Percentiles rank a stretch among this genome's conserved stretches.
phyloP scores from a whole-genome alignment of 2,329 filamentous ascomycete genomes.

The Aplosporella prunicola region DNA sequence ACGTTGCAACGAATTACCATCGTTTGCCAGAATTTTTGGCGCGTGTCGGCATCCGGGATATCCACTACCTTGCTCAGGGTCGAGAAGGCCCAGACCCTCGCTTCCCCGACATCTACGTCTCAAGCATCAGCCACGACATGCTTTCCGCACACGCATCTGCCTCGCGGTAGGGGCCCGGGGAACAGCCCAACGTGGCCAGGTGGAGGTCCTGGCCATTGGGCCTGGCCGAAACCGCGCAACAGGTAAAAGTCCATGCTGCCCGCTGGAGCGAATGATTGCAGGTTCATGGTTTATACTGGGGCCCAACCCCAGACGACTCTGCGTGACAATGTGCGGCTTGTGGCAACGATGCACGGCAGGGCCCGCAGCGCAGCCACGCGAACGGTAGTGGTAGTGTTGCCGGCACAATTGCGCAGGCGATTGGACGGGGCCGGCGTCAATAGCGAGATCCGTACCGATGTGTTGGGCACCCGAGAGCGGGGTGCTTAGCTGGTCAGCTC shows the following conservation, averaged over 20 bases:
- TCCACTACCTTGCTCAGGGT: conserved; percentile 35
- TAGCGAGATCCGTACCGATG: conserved; percentile 9
- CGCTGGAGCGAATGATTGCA: too few relatives aligned
- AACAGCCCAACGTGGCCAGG: too few relatives aligned
- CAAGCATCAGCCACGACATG: conserved; percentile 16
- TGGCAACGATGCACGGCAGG: conserved; percentile 9
- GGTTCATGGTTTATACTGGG: too few relatives aligned
- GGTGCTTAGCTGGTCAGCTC: conserved; percentile 5
- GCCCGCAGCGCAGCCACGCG: conserved; percentile 9
- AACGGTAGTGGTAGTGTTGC: conserved; percentile 5
- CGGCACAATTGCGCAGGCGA: conserved; percentile 4
- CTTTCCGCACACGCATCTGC: neutral
- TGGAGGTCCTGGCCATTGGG: too few relatives aligned
- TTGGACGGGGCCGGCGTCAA: too few relatives aligned
- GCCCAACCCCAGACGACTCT: too few relatives aligned
- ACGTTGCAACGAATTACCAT: conserved; percentile 77
- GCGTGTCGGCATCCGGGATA: conserved; percentile 51
- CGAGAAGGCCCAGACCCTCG: conserved; percentile 20
- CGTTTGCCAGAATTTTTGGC: conserved; percentile 62
- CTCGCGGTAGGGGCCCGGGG: too few relatives aligned
- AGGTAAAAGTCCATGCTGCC: too few relatives aligned
- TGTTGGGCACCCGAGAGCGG: conserved; percentile 6
- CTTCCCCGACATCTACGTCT: conserved; percentile 27
- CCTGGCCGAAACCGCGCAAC: too few relatives aligned
- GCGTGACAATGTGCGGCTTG: too few relatives aligned